A percentile compares a stretch with the other conserved stretches of the same genome.
These are phyloP conservation scores for Trichoderma virens DNA, from an alignment of 495 filamentous ascomycete species.

Conservation along the genomic window DNA sequence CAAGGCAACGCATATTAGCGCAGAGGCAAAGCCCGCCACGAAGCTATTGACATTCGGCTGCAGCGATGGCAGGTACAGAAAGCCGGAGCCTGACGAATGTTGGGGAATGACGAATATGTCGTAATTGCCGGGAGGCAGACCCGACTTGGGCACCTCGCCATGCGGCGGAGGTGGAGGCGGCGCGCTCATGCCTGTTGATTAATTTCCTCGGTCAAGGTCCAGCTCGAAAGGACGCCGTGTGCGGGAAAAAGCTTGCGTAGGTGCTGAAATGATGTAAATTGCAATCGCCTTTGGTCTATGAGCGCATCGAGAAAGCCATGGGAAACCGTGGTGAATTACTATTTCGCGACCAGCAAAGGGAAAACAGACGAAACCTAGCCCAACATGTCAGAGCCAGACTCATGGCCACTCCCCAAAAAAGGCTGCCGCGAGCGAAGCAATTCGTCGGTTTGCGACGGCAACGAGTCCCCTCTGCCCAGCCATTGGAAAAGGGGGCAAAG, in stretches of 20 bases:
- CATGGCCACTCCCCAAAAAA: not conserved
- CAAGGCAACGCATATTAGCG: constrained; percentile 58
- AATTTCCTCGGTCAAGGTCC: not conserved
- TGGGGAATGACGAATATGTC: constrained; percentile 96
- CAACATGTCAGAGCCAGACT: not conserved
- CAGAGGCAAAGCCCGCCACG: constrained; percentile 69
- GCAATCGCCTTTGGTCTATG: constrained; percentile 17
- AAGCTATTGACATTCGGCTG: constrained; percentile 85
- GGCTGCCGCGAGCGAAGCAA: not conserved
- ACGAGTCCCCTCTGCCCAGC: not conserved
- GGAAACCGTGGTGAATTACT: constrained; percentile 14
- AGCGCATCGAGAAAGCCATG: constrained; percentile 34
- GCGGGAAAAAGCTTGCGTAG: constrained; percentile 9
- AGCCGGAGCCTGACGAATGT: constrained; percentile 83
- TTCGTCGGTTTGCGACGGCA: not conserved
- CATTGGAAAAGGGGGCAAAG: constrained; percentile 3
- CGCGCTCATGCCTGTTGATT: constrained; percentile 30
- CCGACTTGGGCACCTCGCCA: constrained; percentile 56
- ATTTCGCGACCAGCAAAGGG: not conserved
- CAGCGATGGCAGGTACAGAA: constrained; percentile 88
- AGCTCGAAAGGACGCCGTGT: not conserved
- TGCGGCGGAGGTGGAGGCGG: constrained; percentile 61
- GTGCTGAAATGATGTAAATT: constrained; percentile 10
- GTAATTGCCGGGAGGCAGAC: constrained; percentile 75
- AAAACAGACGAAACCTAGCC: not conserved